Evolutionary conservation across 2,329 filamentous ascomycete genomes (phyloP).

Genomic region (Fusarium domesticum): DNA sequence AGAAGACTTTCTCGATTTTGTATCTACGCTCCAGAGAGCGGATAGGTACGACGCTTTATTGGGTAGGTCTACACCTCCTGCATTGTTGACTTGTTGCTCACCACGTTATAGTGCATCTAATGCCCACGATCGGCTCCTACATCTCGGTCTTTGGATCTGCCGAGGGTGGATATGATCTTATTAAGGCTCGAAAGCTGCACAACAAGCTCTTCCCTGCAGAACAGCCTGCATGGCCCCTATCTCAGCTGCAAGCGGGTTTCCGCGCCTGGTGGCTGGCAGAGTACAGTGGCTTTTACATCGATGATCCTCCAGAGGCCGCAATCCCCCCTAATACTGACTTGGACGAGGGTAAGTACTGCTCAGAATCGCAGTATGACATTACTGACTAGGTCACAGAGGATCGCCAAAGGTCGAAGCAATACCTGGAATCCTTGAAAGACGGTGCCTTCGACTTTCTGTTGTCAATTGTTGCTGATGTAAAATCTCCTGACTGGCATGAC

Average conservation of each 20-base stretch:
- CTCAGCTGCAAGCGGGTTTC: conserved; percentile 75
- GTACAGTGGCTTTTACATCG: conserved; percentile 85
- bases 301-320: conserved; percentile 60
- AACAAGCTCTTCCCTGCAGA: conserved; percentile 64
- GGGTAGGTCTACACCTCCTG: conserved; percentile 35
- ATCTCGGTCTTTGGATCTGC: conserved; percentile 76
- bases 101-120: conserved; percentile 63
- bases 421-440: conserved; percentile 76
- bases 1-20: conserved; percentile 70
- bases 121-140: conserved; percentile 74
- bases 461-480: conserved; percentile 77
- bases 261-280: conserved; percentile 87
- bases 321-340: conserved; percentile 60
- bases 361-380: background rate
- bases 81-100: conserved; percentile 4
- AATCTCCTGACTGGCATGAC: conserved; percentile 80
- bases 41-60: conserved; percentile 72
- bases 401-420: conserved; percentile 67
- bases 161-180: conserved; percentile 65
- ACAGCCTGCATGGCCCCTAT: conserved; percentile 66
- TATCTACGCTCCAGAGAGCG: conserved; percentile 64
- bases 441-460: conserved; percentile 91
- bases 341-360: conserved; percentile 45
- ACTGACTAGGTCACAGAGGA: conserved; percentile 53
- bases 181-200: conserved; percentile 69